Base-by-base conservation (phyloP, 176 grass and related monocot genomes). In the Hsuehochloa calcarea region DNA sequence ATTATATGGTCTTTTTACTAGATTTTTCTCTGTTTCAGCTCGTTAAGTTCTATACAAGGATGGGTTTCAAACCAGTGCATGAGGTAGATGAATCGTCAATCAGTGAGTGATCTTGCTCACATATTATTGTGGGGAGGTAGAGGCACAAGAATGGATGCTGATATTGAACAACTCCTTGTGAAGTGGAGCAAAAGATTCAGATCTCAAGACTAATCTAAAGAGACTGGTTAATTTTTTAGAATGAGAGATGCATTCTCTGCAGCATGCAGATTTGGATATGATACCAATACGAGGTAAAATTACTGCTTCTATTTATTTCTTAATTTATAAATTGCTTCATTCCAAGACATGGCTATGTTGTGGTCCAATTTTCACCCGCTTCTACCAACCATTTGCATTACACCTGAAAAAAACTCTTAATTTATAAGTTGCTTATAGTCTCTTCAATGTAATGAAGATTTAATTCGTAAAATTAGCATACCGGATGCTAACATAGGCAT, bases 121-220 rank as follows among this genome's bases (percentile, higher is more conserved):
- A 93, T 95, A 91, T 47, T 98, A 88, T 89, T 98, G 22, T 98
- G 95, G 95, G 96, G 96, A 83, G 96, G 96, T 25, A 89, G 45
- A 82, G 96, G 96, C 8, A 98, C 96, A 69, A 93, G 89, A 86
- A 95, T 98, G 96, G 91, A 98, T 85, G 96, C 96, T 67, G 39
- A 88, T 60, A 93, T 95, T 41, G 89, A 94, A 63, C 75, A 95
- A 35, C 90, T 98, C 17, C 85, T 98, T n/a, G 13, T 84, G 11
- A 95, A 94, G 67, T 98, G 93, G 96, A 82, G 83, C 65, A 95
- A 75, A 85, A 93, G 68, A 45, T 92, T 98, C 84, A 92, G 74
- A 88, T 51, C 85, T 71, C 68, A 69, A 72, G 75, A 62, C 14
- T 88, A n/a, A n/a, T n/a, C n/a, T n/a, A 62, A 78, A n/a, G n/a